Conservation (phyloP, 2,329 filamentous ascomycete species). For the Fusarium caatingaense region DNA sequence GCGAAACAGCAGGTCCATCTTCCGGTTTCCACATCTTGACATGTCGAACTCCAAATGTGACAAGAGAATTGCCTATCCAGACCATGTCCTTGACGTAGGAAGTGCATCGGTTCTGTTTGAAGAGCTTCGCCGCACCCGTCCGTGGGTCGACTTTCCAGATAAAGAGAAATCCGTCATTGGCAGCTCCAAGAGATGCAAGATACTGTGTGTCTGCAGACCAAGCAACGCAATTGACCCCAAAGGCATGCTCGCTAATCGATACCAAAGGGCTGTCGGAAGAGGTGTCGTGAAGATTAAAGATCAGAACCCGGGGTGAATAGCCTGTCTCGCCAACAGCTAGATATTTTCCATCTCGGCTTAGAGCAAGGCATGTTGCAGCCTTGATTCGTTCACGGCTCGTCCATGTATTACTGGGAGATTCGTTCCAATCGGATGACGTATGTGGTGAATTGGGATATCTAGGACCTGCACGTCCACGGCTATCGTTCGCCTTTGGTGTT, state of each 20-base stretch:
- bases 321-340: slow-evolving; percentile 96
- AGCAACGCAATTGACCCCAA: slow-evolving; percentile 86
- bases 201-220: slow-evolving; percentile 90
- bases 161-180: slow-evolving; percentile 94
- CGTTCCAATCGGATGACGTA: slow-evolving; percentile 64
- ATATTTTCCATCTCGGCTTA: slow-evolving; percentile 88
- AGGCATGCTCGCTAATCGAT: slow-evolving; percentile 88
- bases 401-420: slow-evolving; percentile 80
- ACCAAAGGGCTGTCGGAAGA: slow-evolving; percentile 85
- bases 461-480: slow-evolving; percentile 66
- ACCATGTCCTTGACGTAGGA: slow-evolving; percentile 86
- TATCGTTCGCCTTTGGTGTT: slow-evolving; percentile 73
- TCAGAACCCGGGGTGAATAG: slow-evolving; percentile 88
- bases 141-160: slow-evolving; percentile 89
- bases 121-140: slow-evolving; percentile 80
- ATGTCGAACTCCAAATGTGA: slow-evolving; percentile 91
- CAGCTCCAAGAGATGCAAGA: slow-evolving; percentile 86
- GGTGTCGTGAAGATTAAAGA: slow-evolving; percentile 85
- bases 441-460: slow-evolving; percentile 62
- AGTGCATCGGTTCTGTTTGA: slow-evolving; percentile 92
- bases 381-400: slow-evolving; percentile 93
- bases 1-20: slow-evolving; percentile 69
- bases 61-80: slow-evolving; percentile 86
- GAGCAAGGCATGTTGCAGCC: slow-evolving; percentile 87
- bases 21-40: slow-evolving; percentile 94